Base-by-base conservation (phyloP, 2,329 filamentous ascomycete species). In the Talaromyces marneffei region DNA sequence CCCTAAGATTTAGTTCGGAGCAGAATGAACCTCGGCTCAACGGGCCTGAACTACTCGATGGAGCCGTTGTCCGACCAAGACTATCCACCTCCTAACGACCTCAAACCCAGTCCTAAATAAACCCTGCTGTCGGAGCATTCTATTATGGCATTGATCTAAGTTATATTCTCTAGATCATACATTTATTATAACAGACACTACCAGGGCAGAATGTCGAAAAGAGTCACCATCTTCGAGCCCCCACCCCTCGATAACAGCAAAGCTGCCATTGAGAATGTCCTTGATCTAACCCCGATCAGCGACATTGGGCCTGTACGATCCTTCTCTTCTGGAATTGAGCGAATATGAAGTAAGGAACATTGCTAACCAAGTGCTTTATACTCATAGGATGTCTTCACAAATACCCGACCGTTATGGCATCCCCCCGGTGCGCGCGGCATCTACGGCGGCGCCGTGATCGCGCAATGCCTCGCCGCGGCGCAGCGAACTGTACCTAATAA, bases 361-460 rank as follows among this genome's bases (percentile, higher is more conserved):
- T 18, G 23, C 29, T 54, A 18, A 54, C n/a, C 14, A 29, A 27
- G 14, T 27, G 18, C 4, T 8, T 46, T 33, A 8, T 4, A 12
- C 23, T 1, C 39, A 23, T 64, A 91, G 87, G 89, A 96, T 73
- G 87, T 97, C 67, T 99, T 94, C 80, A 97, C 94, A 60, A 99
- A 99, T 75, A 90, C 92, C 2, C 89, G 92, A 39, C 89, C 89
- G 23, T 83, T 94, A 64, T 97, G 92, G 92, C 92, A 95, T 68
- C 94, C 94, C 0, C 88, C 90, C 0, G 92, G 91, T 20, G 94
- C 94, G 2, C 87, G 94, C 59, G 94, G 94, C 63, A 92, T 99
- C 76, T 99, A 91, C 71, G 94, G 94, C 72, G 92, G 92, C 66
- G 87, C 90, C 61, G 92, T 95, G 39, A 97, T 99, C 68, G 92